Percentiles rank a stretch among this genome's conserved stretches.
phyloP scores from a whole-genome alignment of 192 early-diverging fungal genomes.

The Backusella tuberculispora region DNA sequence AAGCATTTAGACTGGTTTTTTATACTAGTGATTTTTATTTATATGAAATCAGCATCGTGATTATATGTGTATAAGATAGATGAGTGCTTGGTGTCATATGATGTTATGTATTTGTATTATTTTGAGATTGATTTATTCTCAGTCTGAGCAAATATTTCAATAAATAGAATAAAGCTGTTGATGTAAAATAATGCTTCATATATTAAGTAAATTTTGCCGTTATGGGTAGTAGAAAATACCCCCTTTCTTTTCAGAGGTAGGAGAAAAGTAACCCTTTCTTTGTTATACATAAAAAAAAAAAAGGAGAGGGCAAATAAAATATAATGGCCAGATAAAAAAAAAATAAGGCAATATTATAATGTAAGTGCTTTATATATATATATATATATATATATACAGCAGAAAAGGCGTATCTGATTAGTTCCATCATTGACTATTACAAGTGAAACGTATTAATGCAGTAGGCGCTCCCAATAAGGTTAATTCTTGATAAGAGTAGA shows the following conservation, averaged over 20 bases:
- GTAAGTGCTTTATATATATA: too few relatives aligned
- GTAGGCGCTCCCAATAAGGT: too few relatives aligned
- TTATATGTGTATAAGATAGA: too few relatives aligned
- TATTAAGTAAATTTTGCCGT: slow-evolving; percentile 9
- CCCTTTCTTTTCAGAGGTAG: neutral
- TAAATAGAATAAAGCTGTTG: neutral
- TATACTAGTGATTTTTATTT: neutral
- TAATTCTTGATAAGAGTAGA: too few relatives aligned
- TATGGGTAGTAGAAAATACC: neutral
- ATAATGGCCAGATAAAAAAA: too few relatives aligned
- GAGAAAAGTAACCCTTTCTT: neutral
- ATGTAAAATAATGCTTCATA: neutral
- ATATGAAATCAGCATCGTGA: too few relatives aligned
- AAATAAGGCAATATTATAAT: too few relatives aligned
- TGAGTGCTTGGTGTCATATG: neutral
- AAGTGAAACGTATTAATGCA: too few relatives aligned
- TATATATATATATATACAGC: too few relatives aligned
- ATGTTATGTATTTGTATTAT: neutral
- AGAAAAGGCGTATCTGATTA: too few relatives aligned
- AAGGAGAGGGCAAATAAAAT: neutral
- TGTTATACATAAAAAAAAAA: neutral
- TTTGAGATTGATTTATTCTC: neutral
- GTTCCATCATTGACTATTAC: too few relatives aligned
- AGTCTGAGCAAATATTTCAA: too few relatives aligned
- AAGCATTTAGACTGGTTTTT: neutral